A percentile compares a stretch with the other conserved stretches of the same genome.
These are phyloP conservation scores for Candida odintsovae DNA, from an alignment of 805 yeast genomes.

Conservation along the genomic window DNA sequence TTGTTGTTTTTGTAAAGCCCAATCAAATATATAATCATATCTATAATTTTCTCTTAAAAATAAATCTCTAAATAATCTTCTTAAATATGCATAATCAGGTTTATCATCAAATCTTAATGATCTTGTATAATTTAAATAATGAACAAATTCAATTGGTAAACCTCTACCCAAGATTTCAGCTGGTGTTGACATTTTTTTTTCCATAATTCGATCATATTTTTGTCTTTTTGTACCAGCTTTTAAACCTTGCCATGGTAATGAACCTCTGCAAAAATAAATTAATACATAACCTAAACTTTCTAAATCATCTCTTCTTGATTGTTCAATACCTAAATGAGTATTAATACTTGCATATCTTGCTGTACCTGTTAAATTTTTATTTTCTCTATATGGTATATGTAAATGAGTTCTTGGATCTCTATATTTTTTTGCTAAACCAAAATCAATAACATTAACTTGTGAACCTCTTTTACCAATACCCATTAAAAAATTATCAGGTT, in stretches of 20 bases:
- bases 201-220: conserved; percentile 94
- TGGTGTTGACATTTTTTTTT: conserved; percentile 87
- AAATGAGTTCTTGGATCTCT: conserved; percentile 91
- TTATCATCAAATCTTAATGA: conserved; percentile 91
- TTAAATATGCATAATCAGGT: conserved; percentile 87
- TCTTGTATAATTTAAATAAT: conserved; percentile 83
- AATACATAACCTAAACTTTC: conserved; percentile 93
- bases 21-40: conserved; percentile 92
- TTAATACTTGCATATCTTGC: conserved; percentile 94
- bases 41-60: conserved; percentile 83
- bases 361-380: conserved; percentile 94
- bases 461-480: conserved; percentile 94
- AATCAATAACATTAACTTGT: conserved; percentile 94
- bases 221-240: conserved; percentile 96
- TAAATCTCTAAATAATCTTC: conserved; percentile 84
- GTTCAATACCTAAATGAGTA: conserved; percentile 96
- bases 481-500: conserved; percentile 87
- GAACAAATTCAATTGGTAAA: conserved; percentile 80
- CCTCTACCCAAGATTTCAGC: conserved; percentile 85
- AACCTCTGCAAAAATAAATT: conserved; percentile 91
- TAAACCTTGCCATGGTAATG: conserved; percentile 98
- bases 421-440: conserved; percentile 91
- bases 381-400: conserved; percentile 95
- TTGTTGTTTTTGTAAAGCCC: conserved; percentile 85
- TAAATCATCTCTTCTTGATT: conserved; percentile 92